Percentiles rank a stretch among this genome's conserved stretches.
Conservation (phyloP, 2,329 filamentous ascomycete genomes). For the Truncatella angustata region DNA sequence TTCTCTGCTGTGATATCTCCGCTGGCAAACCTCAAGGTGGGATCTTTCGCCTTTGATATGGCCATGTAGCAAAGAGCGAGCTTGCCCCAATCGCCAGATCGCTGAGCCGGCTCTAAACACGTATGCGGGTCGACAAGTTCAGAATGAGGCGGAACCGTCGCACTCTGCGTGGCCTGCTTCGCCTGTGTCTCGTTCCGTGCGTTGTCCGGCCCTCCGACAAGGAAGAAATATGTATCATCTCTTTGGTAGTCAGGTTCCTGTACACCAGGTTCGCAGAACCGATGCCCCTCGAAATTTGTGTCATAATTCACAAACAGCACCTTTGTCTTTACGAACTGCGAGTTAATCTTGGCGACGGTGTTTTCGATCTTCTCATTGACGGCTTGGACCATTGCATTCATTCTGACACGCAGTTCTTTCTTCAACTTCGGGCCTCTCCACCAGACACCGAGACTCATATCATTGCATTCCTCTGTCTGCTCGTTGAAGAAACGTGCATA, state of each 20-base stretch:
- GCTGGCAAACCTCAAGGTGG: conserved; percentile 29
- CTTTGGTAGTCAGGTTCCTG: conserved; percentile 42
- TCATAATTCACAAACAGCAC: conserved; percentile 47
- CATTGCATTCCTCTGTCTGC: conserved; percentile 40
- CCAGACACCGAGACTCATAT: conserved; percentile 45
- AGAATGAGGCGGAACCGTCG: conserved; percentile 27
- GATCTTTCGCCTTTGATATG: conserved; percentile 34
- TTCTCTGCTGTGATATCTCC: conserved; percentile 25
- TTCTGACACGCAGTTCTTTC: conserved; percentile 33
- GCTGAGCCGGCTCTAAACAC: conserved; percentile 33
- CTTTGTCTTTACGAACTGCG: conserved; percentile 31
- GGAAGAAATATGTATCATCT: conserved; percentile 47
- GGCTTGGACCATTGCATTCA: conserved; percentile 43
- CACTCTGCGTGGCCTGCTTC: conserved; percentile 6
- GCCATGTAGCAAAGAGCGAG: conserved; percentile 44
- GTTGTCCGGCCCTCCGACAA: conserved; percentile 43
- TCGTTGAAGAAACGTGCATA: conserved; percentile 49
- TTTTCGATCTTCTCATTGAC: conserved; percentile 39
- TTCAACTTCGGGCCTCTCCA: conserved; percentile 40
- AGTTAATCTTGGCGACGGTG: conserved; percentile 35
- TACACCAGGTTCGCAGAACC: conserved; percentile 39
- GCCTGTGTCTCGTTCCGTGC: conserved; percentile 20
- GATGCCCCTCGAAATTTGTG: conserved; percentile 40
- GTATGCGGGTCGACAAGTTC: conserved; percentile 33
- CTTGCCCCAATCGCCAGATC: conserved; percentile 41